A percentile compares a stretch with the other conserved stretches of the same genome.
Conservation (phyloP, 2,329 filamentous ascomycete species). For the Conoideocrella luteorostrata region DNA sequence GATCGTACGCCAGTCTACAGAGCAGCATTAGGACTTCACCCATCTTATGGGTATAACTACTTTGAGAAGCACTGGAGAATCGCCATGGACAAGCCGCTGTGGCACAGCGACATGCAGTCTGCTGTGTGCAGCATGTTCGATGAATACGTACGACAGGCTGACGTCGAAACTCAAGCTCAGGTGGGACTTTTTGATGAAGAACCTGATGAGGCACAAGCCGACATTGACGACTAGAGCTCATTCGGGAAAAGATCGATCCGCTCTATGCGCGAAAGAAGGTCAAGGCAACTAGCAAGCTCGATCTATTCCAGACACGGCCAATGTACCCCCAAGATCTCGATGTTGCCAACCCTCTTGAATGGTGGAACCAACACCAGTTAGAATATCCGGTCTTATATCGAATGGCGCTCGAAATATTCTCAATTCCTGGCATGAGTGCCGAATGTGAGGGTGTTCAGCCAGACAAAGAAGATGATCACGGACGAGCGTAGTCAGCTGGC, state of each 20-base stretch:
- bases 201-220: not conserved
- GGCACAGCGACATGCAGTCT: constrained; percentile 3
- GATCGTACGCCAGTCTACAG: constrained; percentile 4
- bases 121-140: not conserved
- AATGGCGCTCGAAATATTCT: too few species aligned
- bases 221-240: not conserved
- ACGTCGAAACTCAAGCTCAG: not conserved
- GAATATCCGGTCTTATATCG: too few species aligned
- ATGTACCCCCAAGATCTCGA: too few species aligned
- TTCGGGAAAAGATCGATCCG: not conserved
- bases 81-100: constrained; percentile 2
- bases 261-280: not conserved
- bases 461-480: too few species aligned
- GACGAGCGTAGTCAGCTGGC: too few species aligned
- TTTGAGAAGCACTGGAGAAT: constrained; percentile 3
- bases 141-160: not conserved
- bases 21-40: constrained; percentile 2
- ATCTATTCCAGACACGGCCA: too few species aligned
- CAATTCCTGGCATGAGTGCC: too few species aligned
- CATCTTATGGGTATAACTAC: constrained; percentile 5
- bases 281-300: not conserved
- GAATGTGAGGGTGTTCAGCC: too few species aligned
- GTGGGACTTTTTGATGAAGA: not conserved
- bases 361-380: too few species aligned
- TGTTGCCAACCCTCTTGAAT: too few species aligned